Evolutionary conservation across 2,329 filamentous ascomycete species (phyloP).

Genomic region (Fusarium dlaminii): DNA sequence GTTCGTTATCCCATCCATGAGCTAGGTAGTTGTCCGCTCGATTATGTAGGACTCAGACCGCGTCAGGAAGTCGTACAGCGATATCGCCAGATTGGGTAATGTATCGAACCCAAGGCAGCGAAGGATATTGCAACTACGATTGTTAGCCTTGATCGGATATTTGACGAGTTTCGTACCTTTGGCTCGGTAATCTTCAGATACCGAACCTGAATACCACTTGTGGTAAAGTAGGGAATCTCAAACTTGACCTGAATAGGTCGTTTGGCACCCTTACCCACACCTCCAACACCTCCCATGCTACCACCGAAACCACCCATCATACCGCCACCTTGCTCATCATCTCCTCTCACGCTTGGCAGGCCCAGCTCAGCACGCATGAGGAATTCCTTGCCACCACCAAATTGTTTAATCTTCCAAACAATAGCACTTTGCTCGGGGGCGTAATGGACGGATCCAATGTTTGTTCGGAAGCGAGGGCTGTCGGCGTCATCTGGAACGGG

Average conservation of each 20-base stretch:
- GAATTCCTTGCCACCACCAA: constrained; percentile 98
- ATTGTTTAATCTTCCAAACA: constrained; percentile 99
- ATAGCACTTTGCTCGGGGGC: constrained; percentile 97
- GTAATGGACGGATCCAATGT: constrained; percentile 97
- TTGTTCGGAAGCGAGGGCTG: constrained; percentile 94
- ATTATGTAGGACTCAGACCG: constrained; percentile 61
- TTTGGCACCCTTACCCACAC: constrained; percentile 83
- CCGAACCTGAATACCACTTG: constrained; percentile 96
- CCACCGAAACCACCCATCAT: constrained; percentile 98
- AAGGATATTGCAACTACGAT: constrained; percentile 91
- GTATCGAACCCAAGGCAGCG: constrained; percentile 96
- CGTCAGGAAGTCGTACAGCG: constrained; percentile 92
- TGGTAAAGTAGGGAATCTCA: constrained; percentile 99
- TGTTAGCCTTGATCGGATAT: constrained; percentile 5
- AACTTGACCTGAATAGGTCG: constrained; percentile 99
- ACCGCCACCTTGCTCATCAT: constrained; percentile 93
- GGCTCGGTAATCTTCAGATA: constrained; percentile 99
- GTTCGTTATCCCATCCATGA: constrained; percentile 22
- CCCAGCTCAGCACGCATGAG: constrained; percentile 97
- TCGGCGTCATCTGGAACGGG: constrained; percentile 98
- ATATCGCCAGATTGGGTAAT: constrained; percentile 99
- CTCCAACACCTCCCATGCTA: constrained; percentile 91
- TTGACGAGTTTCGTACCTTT: constrained; percentile 73
- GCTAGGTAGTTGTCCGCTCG: neutral
- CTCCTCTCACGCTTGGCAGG: constrained; percentile 90